A percentile compares a stretch with the other conserved stretches of the same genome.
These are phyloP conservation scores for Carex pumila DNA, from an alignment of 176 grass and related monocot genomes.

Conservation along the genomic window DNA sequence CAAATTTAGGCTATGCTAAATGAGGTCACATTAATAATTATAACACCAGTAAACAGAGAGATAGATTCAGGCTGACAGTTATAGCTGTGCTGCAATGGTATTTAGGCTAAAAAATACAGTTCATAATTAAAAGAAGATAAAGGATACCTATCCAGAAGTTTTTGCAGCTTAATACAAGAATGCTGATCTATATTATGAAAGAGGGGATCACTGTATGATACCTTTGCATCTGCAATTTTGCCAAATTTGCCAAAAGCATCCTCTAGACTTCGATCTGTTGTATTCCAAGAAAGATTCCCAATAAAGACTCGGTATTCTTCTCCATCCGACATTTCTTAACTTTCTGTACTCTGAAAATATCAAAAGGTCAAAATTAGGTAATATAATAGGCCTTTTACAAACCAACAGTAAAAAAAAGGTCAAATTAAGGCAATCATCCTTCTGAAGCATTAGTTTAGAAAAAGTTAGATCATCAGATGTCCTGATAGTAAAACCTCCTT, in stretches of 20 bases:
- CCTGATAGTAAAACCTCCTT: neutral
- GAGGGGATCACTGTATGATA: neutral
- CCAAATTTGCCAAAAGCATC: constrained; percentile 68
- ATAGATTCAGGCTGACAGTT: too few relatives aligned
- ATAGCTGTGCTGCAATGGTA: neutral
- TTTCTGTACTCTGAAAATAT: neutral
- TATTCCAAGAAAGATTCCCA: constrained; percentile 91
- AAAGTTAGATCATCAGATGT: neutral
- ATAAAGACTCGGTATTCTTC: constrained; percentile 84
- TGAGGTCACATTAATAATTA: neutral
- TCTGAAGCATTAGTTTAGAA: neutral
- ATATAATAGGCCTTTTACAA: neutral
- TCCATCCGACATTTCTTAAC: constrained; percentile 32
- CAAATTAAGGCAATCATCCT: neutral
- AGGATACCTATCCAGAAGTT: too few relatives aligned
- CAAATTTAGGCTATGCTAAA: neutral
- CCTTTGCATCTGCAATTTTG: constrained; percentile 88
- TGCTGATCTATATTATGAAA: too few relatives aligned
- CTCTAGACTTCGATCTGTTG: constrained; percentile 58
- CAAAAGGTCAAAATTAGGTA: neutral
- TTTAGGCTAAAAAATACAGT: neutral
- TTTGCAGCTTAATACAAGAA: too few relatives aligned
- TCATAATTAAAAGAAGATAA: neutral
- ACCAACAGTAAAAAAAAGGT: neutral
- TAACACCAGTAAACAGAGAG: neutral